Conservation (phyloP, 1,284 basidiomycete genomes). For the Trametes hirsuta region DNA sequence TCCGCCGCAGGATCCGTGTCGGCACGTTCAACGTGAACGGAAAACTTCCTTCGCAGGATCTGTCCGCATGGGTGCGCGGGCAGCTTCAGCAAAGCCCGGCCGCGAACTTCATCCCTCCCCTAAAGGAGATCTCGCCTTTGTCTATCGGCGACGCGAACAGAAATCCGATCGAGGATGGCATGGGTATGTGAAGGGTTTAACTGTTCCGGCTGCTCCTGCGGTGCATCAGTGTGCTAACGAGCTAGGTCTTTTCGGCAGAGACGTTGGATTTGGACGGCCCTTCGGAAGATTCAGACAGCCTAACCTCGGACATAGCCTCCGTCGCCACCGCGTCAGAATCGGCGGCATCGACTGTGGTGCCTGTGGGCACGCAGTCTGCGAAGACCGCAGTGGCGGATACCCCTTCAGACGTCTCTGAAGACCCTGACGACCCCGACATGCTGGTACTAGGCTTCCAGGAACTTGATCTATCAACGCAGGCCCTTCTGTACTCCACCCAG, state of each 20-base stretch:
- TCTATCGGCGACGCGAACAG: slow-evolving; percentile 24
- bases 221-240: neutral
- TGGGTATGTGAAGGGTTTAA: slow-evolving; percentile 8
- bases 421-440: slow-evolving; percentile 59
- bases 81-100: slow-evolving; percentile 4
- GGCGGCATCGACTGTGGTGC: neutral
- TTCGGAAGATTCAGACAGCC: neutral
- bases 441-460: slow-evolving; percentile 78
- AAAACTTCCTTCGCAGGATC: slow-evolving; percentile 68
- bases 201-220: neutral
- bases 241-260: neutral
- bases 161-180: slow-evolving; percentile 10
- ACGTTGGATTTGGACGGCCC: neutral
- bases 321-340: slow-evolving; percentile 2
- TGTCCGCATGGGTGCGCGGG: slow-evolving; percentile 52
- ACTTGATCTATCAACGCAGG: slow-evolving; percentile 74
- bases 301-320: slow-evolving; percentile 5
- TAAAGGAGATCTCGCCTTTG: slow-evolving; percentile 44
- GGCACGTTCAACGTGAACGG: slow-evolving; percentile 85
- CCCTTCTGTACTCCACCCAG: slow-evolving; percentile 66
- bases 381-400: slow-evolving; percentile 4
- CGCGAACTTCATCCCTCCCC: slow-evolving; percentile 38
- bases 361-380: slow-evolving; percentile 7
- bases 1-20: slow-evolving; percentile 53
- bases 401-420: slow-evolving; percentile 18